These are phyloP conservation scores for Lachnellula cervina DNA, from an alignment of 2,329 filamentous ascomycete genomes.

Conservation along the genomic window DNA sequence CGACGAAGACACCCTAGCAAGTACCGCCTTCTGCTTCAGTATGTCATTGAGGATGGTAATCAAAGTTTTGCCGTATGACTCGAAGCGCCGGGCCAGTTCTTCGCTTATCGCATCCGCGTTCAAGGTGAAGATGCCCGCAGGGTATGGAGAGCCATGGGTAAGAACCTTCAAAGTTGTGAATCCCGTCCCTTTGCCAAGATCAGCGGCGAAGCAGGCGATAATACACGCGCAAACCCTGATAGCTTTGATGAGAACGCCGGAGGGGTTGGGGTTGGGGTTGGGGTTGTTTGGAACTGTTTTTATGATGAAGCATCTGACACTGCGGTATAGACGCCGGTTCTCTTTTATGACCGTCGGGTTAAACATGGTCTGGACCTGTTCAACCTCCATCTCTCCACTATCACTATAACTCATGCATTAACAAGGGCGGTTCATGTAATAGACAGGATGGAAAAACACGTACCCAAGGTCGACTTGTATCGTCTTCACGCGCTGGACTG, in stretches of 20 bases:
- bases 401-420: neutral
- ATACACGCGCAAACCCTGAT: fast-evolving
- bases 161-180: too few species aligned
- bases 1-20: neutral
- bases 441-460: neutral
- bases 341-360: too few species aligned
- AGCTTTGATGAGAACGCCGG: too few species aligned
- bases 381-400: neutral
- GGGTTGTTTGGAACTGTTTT: too few species aligned
- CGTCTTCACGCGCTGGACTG: neutral
- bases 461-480: neutral
- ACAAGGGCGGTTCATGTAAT: neutral
- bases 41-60: neutral
- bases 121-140: too few species aligned
- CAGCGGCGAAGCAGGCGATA: too few species aligned
- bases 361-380: too few species aligned
- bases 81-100: neutral
- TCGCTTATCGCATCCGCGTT: neutral
- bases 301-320: too few species aligned
- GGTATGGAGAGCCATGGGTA: too few species aligned
- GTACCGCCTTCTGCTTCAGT: neutral
- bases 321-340: too few species aligned
- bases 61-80: neutral
- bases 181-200: too few species aligned
- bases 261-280: too few species aligned